Percentiles rank a stretch among this genome's conserved stretches.
These are phyloP conservation scores for Neofusicoccum umdonicola DNA, from an alignment of 2,329 filamentous ascomycete genomes.

Conservation along the genomic window DNA sequence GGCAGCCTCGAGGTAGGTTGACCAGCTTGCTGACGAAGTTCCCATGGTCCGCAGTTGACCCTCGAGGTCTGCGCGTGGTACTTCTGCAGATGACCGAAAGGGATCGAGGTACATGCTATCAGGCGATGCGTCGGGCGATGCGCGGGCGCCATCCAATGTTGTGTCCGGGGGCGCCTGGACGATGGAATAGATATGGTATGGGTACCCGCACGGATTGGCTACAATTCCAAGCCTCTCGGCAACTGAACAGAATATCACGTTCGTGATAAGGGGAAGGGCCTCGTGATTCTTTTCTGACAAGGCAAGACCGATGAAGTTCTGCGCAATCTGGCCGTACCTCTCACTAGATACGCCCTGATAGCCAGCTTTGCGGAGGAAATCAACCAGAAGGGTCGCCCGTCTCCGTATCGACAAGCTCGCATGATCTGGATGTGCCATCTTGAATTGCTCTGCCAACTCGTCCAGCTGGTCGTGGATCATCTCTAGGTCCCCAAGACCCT, in stretches of 20 bases:
- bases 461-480: constrained; percentile 64
- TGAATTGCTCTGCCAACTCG: constrained; percentile 58
- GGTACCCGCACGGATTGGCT: constrained; percentile 76
- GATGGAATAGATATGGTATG: constrained; percentile 80
- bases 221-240: constrained; percentile 72
- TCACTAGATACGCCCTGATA: constrained; percentile 70
- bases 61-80: constrained; percentile 59
- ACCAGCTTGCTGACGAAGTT: constrained; percentile 36
- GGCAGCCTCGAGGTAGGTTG: constrained; percentile 63
- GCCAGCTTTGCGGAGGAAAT: constrained; percentile 66
- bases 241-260: constrained; percentile 80
- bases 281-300: constrained; percentile 70
- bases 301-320: constrained; percentile 83
- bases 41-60: constrained; percentile 57
- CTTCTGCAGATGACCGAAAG: constrained; percentile 68
- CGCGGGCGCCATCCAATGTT: constrained; percentile 47
- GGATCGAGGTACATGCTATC: constrained; percentile 78
- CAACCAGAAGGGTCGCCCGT: constrained; percentile 66
- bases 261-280: constrained; percentile 81
- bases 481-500: constrained; percentile 66
- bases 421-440: constrained; percentile 52
- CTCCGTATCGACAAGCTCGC: constrained; percentile 59
- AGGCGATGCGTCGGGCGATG: constrained; percentile 34
- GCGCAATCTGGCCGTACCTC: constrained; percentile 76
- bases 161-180: constrained; percentile 62